These are phyloP conservation scores for Scheffersomyces amazonensis DNA, from an alignment of 805 yeast species.

Conservation along the genomic window DNA sequence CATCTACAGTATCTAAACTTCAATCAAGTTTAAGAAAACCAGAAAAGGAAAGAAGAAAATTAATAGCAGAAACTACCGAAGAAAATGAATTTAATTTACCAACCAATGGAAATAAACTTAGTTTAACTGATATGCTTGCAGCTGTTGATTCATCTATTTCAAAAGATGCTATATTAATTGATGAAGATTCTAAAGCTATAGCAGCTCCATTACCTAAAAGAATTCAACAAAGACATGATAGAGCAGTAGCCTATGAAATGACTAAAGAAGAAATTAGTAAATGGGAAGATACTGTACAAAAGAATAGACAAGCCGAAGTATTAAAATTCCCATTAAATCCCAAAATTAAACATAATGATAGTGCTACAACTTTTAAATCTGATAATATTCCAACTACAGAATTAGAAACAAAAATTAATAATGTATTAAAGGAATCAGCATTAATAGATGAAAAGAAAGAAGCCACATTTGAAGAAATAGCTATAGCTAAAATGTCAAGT, in stretches of 20 bases:
- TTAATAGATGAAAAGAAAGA: conserved; percentile 70
- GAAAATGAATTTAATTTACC: conserved; percentile 76
- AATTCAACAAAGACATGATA: conserved; percentile 79
- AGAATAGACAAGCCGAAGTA: conserved; percentile 81
- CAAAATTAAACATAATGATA: conserved; percentile 40
- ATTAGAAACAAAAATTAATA: conserved; percentile 64
- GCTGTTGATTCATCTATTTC: conserved; percentile 53
- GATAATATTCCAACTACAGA: conserved; percentile 49
- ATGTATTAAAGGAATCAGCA: conserved; percentile 61
- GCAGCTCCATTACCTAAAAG: conserved; percentile 83
- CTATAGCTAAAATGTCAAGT: conserved; percentile 73
- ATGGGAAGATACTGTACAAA: conserved; percentile 83
- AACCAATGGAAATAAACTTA: conserved; percentile 53
- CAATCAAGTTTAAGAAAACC: conserved; percentile 33
- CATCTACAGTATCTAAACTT: conserved; percentile 42
- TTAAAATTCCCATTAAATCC: conserved; percentile 69
- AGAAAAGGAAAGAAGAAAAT: conserved; percentile 38
- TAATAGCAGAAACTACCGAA: conserved; percentile 52
- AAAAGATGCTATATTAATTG: conserved; percentile 48
- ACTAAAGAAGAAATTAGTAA: conserved; percentile 81
- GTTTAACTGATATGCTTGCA: conserved; percentile 73
- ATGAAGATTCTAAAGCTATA: conserved; percentile 48
- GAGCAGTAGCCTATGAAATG: conserved; percentile 87
- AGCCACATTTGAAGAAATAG: conserved; percentile 84
- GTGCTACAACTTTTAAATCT: conserved; percentile 51